Base-by-base conservation (phyloP, 805 yeast genomes). In the Metschnikowia anglica region DNA sequence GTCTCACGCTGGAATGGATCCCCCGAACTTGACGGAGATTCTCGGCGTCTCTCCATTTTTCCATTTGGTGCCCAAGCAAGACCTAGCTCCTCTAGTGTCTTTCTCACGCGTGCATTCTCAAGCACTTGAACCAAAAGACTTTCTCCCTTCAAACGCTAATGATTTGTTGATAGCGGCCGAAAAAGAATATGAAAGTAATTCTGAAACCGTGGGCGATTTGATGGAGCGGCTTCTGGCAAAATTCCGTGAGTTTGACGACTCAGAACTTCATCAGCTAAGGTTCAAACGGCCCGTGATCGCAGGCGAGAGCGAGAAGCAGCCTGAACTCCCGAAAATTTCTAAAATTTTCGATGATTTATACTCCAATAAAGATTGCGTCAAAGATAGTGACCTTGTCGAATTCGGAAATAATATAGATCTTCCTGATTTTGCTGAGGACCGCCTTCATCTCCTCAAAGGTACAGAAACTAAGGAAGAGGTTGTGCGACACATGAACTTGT, bases 251-350 rank as follows among this genome's bases (percentile, higher is more conserved):
- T 64, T 52, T 45, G 48, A 58, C 12, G 59, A 58, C 34, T 46
- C 39, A 11, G 63, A 67, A n/a, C 44, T 68, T 20, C 63, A 62
- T 28, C 52, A 49, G 5, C 34, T 66, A 8, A 26, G 46, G n/a
- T 73, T 73, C 53, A 65, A 63, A 34, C 63, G 63, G 37, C 70
- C 72, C 5, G 51, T 41, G 8, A 43, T 52, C 4, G 37, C 55
- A 9, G 49, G 46, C 2, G 37, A 39, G 8, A 25, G 33, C 17
- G 39, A 37, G 4, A 31, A 35, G 8, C 20, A 34, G 2, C 37
- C 35, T 10, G 17, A 20, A 17, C 30, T 34, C 15, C 36, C 44
- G 4, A 35, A 39, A 11, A 27, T 57, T 2, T 49, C 53, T 15
- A 47, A 48, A 7, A 37, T 59, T 12, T 55, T 55, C 35, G 36